Percentiles rank a stretch among this genome's conserved stretches.
These are phyloP conservation scores for Volvariella surrecta DNA, from an alignment of 1,284 basidiomycete genomes.

Conservation along the genomic window DNA sequence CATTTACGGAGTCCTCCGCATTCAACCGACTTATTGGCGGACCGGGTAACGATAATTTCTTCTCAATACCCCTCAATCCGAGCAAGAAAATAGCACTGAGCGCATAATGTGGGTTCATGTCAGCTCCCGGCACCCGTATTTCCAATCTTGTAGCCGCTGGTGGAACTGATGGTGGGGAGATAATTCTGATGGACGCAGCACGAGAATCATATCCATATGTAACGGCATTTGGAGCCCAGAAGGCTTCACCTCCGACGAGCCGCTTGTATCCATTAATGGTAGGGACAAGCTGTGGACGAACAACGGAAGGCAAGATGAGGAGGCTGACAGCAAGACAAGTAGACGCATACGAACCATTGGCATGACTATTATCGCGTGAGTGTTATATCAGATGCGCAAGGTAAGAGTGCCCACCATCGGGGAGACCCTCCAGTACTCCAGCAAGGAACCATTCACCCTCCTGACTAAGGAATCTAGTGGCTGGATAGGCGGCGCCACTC, in stretches of 20 bases:
- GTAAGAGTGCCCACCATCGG: constrained; percentile 55
- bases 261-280: constrained; percentile 98
- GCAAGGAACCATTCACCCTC: constrained; percentile 91
- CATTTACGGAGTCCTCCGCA: constrained; percentile 46
- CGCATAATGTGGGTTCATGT: constrained; percentile 90
- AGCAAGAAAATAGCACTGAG: constrained; percentile 82
- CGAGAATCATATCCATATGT: constrained; percentile 96
- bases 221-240: constrained; percentile 91
- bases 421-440: constrained; percentile 81
- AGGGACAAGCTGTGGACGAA: constrained; percentile 61
- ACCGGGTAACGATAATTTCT: constrained; percentile 60
- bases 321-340: not conserved
- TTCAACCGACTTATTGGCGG: constrained; percentile 62
- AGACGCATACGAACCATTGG: constrained; percentile 38
- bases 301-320: not conserved
- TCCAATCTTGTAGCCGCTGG: constrained; percentile 82
- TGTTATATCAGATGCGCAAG: not conserved
- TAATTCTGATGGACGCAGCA: constrained; percentile 83
- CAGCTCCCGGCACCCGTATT: constrained; percentile 91
- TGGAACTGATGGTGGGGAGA: constrained; percentile 82
- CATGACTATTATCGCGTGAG: constrained; percentile 36
- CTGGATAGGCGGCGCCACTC: constrained; percentile 63
- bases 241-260: constrained; percentile 88
- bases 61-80: constrained; percentile 82
- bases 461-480: constrained; percentile 79